Evolutionary conservation across 1,284 basidiomycete species (phyloP), one percentile per base, ranked within the genome.

Genomic region (Papiliotrema flavescens): DNA sequence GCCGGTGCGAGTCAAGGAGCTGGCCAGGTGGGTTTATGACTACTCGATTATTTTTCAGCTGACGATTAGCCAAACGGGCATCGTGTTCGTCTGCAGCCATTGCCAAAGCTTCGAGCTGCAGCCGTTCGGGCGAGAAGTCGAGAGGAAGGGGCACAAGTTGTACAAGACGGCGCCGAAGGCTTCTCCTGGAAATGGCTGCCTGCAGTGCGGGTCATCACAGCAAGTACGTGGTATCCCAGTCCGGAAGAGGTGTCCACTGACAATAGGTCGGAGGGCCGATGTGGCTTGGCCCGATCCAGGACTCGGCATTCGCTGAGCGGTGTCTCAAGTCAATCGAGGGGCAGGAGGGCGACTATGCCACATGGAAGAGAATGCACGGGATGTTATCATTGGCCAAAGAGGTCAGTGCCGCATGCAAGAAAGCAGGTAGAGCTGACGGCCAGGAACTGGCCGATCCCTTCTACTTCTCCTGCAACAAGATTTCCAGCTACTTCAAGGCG

Each of bases 231-330:
- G 1, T 42, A 8, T 36, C 28, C 11, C 28, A 32, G 28, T 6
- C 28, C 5, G 5, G 28, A 32, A 5, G 17, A 36, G 23, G 26
- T 17, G 15, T 23, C 34, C 42, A 23, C 23, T 35, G 22, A 35
- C 17, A 55, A 58, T 32, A 89, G 88, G 69, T 93, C 26, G 91
- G 89, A 20, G 95, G 95, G 0, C 95, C 95, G 0, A 94, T 98
- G 89, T 98, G 95, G 95, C 84, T 89, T 15, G 94, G 88, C 1
- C 83, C 87, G 0, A 78, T 99, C 22, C 95, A 98, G 67, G 83
- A 94, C 68, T 68, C 78, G 1, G 79, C 78, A 0, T 99, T 98
- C 66, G 82, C 91, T 26, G 71, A 78, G 11, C 83, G 84, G 58
- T 84, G 95, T 8, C 78, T 98, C n/a, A 78, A 82, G 24, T 87